A percentile compares a stretch with the other conserved stretches of the same genome.
phyloP scores from a whole-genome alignment of 116 monocot species.

The Iris pallida region DNA sequence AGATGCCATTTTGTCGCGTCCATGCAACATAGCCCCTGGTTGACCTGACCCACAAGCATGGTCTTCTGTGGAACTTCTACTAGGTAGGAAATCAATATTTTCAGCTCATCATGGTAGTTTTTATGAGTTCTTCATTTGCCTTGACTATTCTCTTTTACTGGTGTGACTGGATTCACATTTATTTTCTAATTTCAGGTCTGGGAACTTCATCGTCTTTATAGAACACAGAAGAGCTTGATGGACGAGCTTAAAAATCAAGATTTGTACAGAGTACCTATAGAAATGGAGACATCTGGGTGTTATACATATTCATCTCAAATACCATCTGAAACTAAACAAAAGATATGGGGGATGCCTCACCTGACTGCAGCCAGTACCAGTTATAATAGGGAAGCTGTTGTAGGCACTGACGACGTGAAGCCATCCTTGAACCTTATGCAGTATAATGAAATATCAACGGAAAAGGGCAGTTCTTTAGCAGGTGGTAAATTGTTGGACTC shows the following conservation, averaged over 20 bases:
- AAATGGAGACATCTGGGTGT: conserved; percentile 22
- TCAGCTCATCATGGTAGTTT: not conserved
- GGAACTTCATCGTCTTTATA: conserved; percentile 87
- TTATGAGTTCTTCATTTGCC: conserved; percentile 3
- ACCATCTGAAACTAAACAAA: conserved; percentile 16
- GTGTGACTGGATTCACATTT: not conserved
- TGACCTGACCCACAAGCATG: not conserved
- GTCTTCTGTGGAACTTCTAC: not conserved
- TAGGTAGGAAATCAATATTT: not conserved
- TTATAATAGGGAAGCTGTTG: conserved; percentile 2
- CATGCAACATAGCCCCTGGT: not conserved
- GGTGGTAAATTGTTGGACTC: conserved; percentile 1
- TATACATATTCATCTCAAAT: conserved; percentile 37
- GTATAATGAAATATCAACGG: not conserved
- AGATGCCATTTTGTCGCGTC: not conserved
- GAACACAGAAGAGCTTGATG: conserved; percentile 76
- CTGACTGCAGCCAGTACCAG: conserved; percentile 3
- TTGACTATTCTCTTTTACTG: not conserved
- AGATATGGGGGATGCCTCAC: conserved; percentile 12
- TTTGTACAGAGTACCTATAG: conserved; percentile 12
- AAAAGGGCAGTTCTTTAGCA: conserved; percentile 2
- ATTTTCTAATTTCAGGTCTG: conserved; percentile 43
- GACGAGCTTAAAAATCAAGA: conserved; percentile 47
- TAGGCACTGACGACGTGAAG: not conserved
- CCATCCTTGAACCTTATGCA: not conserved